Evolutionary conservation across 176 grass and related monocot species (phyloP).

Genomic region (Eleusine indica): DNA sequence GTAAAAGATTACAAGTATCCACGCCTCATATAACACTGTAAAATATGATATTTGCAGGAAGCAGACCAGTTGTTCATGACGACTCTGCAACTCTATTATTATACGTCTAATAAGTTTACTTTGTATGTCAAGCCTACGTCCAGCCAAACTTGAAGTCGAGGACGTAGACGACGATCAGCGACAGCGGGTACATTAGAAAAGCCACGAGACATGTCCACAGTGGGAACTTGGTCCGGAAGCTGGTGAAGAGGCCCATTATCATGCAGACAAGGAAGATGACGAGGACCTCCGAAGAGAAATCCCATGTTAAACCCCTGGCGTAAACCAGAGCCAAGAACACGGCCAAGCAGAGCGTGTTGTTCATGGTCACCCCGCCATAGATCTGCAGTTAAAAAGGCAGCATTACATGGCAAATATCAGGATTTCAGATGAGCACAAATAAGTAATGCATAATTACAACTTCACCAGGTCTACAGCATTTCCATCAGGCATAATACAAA

Average conservation of each 20-base stretch:
- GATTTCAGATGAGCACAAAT: not conserved
- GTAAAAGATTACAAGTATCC: not conserved
- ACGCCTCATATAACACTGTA: constrained; percentile 15
- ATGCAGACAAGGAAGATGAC: constrained; percentile 76
- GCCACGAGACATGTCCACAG: constrained; percentile 81
- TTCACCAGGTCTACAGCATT: not conserved
- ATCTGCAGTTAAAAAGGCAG: constrained; percentile 42
- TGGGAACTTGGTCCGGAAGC: constrained; percentile 68
- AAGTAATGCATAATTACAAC: not conserved
- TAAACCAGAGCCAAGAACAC: constrained; percentile 82
- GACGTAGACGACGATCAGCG: constrained; percentile 68
- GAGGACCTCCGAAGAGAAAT: constrained; percentile 80
- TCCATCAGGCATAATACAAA: not conserved
- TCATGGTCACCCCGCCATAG: constrained; percentile 86
- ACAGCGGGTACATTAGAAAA: constrained; percentile 56
- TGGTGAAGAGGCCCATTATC: constrained; percentile 84
- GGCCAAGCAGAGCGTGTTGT: constrained; percentile 80
- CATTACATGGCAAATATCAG: not conserved
- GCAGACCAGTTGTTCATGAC: not conserved
- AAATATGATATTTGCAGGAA: constrained; percentile 24
- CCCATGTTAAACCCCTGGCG: constrained; percentile 62
- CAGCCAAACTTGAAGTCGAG: constrained; percentile 77
- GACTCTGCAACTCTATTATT: not conserved
- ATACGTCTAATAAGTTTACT: not conserved
- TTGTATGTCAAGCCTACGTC: constrained; percentile 44